Evolutionary conservation across 140 eudicot genomes (phyloP).

Genomic region (Bidens hawaiensis): DNA sequence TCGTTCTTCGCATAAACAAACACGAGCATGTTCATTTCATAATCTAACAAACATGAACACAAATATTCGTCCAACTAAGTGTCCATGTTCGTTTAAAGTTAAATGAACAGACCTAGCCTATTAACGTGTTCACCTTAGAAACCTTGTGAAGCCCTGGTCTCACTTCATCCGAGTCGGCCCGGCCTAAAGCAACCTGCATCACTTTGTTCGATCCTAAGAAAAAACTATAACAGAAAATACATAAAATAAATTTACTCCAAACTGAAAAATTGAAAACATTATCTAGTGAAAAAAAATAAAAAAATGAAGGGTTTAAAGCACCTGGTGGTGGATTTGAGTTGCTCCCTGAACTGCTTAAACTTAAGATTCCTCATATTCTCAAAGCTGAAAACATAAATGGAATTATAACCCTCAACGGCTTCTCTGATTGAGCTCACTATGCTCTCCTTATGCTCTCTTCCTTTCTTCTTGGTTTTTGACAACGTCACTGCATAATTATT

Average conservation of each 20-base stretch:
- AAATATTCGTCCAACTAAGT: too few species aligned
- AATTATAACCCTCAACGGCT: conserved; percentile 60
- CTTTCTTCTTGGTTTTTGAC: conserved; percentile 98
- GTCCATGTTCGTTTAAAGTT: too few species aligned
- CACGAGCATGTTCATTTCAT: too few species aligned
- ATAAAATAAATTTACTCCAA: too few species aligned
- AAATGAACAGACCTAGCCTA: too few species aligned
- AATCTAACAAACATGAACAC: too few species aligned
- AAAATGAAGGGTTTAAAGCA: too few species aligned
- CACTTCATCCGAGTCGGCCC: conserved; percentile 75
- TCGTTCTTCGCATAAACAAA: too few species aligned
- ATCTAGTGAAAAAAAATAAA: too few species aligned
- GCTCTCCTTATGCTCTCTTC: conserved; percentile 86
- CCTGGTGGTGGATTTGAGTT: conserved; percentile 79
- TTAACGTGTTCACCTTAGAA: conserved; percentile 50
- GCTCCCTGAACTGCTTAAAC: conserved; percentile 90
- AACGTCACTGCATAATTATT: conserved; percentile 60
- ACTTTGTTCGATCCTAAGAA: conserved; percentile 97
- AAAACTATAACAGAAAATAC: conserved; percentile 35
- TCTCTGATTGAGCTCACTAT: conserved; percentile 72
- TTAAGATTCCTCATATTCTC: conserved; percentile 98
- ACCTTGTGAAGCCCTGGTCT: conserved; percentile 77
- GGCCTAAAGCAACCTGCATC: conserved; percentile 92
- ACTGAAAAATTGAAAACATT: too few species aligned
- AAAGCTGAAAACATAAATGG: conserved; percentile 69